Evolutionary conservation across 805 yeast species (phyloP).

Genomic region (Jamesozyma spencerorum): DNA sequence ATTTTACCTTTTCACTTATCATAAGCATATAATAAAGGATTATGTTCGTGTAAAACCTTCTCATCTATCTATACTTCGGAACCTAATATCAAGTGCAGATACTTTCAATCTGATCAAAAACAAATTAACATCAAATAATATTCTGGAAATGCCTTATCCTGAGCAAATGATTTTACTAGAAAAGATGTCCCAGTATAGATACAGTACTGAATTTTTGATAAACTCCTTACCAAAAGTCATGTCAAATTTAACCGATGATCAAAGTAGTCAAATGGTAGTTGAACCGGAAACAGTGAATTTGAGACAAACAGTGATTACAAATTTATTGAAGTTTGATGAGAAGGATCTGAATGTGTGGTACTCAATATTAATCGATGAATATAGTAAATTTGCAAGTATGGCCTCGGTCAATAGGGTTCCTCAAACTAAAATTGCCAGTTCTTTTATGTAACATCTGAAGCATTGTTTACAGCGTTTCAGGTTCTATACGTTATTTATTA

Average conservation of each 20-base stretch:
- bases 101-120: conserved; percentile 17
- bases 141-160: conserved; percentile 23
- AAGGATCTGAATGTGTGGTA: conserved; percentile 20
- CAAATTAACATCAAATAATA: conserved; percentile 12
- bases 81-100: conserved; percentile 13
- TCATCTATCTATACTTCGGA: conserved; percentile 17
- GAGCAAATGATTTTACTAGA: conserved; percentile 27
- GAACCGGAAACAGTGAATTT: conserved; percentile 22
- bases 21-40: conserved; percentile 9
- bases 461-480: too few species aligned
- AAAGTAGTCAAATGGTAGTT: conserved; percentile 10
- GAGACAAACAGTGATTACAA: conserved; percentile 18
- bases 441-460: conserved; percentile 6
- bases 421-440: conserved; percentile 9
- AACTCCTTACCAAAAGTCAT: conserved; percentile 20
- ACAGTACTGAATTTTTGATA: conserved; percentile 14
- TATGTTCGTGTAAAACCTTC: conserved; percentile 14
- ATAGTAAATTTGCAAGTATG: conserved; percentile 3
- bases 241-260: conserved; percentile 16
- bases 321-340: conserved; percentile 13
- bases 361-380: conserved; percentile 16
- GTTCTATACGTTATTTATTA: too few species aligned
- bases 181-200: conserved; percentile 16
- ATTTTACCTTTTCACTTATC: conserved; percentile 13
- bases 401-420: neutral